Base-by-base conservation (phyloP, 495 filamentous ascomycete species). In the Chaetomium fimeti region DNA sequence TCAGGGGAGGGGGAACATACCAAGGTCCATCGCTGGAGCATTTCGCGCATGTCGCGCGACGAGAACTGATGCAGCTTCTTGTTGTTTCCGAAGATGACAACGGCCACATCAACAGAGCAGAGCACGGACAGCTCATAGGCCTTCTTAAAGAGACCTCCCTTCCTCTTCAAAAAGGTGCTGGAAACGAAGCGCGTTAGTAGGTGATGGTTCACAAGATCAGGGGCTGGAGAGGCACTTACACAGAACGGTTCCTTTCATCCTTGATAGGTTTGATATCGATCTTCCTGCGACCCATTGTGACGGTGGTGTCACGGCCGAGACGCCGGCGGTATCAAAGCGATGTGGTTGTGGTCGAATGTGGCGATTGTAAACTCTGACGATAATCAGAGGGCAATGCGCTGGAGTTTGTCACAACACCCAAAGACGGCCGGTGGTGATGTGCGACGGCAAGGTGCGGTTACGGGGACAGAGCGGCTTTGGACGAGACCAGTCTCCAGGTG, bases 211-310 rank as follows among this genome's bases (percentile, higher is more conserved):
- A 32, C 48, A 64, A 49, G 52, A 52, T 47, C 29, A 15, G 4
- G 9, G 12, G 59, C n/a, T 32, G 57, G 38, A 36, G 51, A 59
- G 65, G 49, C 52, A 84, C 93, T 82, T 91, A 97, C 93, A 97
- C 94, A 68, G 93, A 97, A 74, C 94, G 92, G 74, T 98, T 98
- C 73, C 94, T 86, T 76, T 98, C 94, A 87, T 98, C 94, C 81
- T 96, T 97, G 83, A 98, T 98, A 61, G 95, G 90, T 81, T 98
- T 98, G 84, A 98, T 98, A 81, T 97, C 94, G 76, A 98, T 98
- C 88, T 88, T 88, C 81, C 85, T 84, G 69, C 85, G 80, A 68
- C 85, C 85, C 85, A 88, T 88, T 48, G 71, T 78, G 81, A 60
- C 68, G 60, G 61, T 24, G 40, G 58, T 57, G 63, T 24, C 32